phyloP scores from a whole-genome alignment of 805 yeast genomes.

The Myxozyma nipponensis region DNA sequence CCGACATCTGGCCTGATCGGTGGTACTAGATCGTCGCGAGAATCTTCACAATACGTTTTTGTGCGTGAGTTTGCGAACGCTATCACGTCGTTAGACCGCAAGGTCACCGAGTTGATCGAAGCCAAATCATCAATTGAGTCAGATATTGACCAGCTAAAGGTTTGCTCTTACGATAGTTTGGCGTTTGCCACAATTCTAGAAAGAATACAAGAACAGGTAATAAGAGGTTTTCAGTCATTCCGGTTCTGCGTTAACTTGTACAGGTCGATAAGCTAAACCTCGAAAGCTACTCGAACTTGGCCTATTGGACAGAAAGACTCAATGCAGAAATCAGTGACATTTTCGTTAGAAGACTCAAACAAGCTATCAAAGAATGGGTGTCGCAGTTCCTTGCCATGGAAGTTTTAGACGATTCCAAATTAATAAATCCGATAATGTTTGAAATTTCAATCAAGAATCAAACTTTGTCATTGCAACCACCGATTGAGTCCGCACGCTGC shows the following conservation, averaged over 20 bases:
- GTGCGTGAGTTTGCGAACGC: constrained; percentile 37
- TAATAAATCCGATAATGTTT: constrained; percentile 15
- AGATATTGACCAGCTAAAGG: constrained; percentile 31
- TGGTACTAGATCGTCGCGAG: constrained; percentile 11
- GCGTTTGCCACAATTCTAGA: constrained; percentile 30
- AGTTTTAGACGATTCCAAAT: background rate
- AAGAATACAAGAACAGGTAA: constrained; percentile 37
- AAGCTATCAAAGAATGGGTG: constrained; percentile 31
- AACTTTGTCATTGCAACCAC: constrained; percentile 32
- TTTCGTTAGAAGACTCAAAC: constrained; percentile 35
- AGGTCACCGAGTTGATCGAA: constrained; percentile 34
- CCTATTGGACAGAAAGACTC: constrained; percentile 35
- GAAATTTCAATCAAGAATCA: constrained; percentile 34
- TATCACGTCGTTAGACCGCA: constrained; percentile 35
- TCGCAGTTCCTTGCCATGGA: constrained; percentile 13
- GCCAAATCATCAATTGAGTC: constrained; percentile 34
- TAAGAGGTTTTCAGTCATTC: background rate
- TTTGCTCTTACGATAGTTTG: constrained; percentile 32
- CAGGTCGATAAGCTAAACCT: constrained; percentile 29
- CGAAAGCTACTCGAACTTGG: constrained; percentile 41
- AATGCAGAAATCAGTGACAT: constrained; percentile 37
- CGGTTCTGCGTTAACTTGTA: background rate
- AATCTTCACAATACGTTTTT: constrained; percentile 36
- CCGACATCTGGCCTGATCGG: background rate
- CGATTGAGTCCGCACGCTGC: constrained; percentile 29